A percentile compares a stretch with the other conserved stretches of the same genome.
Evolutionary conservation across 1,139 yeast genomes (phyloP).

Genomic region (Casaregolazyma suthepensis): DNA sequence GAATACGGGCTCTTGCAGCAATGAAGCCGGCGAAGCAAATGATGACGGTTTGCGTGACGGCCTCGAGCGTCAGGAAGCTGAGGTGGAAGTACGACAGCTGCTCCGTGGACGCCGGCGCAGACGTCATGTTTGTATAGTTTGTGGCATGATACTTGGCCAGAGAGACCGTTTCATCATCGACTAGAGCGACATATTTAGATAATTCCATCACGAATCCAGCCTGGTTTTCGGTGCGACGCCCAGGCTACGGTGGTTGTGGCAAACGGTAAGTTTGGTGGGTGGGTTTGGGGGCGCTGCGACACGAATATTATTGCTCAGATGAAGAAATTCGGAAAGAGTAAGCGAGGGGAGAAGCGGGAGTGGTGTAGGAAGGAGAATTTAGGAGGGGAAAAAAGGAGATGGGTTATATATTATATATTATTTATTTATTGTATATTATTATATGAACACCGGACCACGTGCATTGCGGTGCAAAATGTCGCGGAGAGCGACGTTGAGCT

Average conservation of each 20-base stretch:
- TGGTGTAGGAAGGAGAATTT: neutral
- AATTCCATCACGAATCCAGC: neutral
- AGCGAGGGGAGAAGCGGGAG: neutral
- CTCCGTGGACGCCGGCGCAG: constrained; percentile 2
- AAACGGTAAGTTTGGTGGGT: neutral
- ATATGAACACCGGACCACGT: no score
- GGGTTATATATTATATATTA: no score
- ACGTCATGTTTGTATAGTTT: neutral
- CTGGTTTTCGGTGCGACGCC: neutral
- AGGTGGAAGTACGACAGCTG: constrained; percentile 48
- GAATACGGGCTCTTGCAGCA: constrained; percentile 56
- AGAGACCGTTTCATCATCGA: neutral
- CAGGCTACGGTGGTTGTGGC: neutral
- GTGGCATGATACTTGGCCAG: neutral
- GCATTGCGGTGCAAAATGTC: no score
- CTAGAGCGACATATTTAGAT: neutral
- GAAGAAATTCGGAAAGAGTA: neutral
- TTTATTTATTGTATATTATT: no score
- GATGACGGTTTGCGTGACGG: constrained; percentile 69
- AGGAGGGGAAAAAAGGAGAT: neutral
- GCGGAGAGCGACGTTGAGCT: no score
- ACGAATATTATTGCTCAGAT: neutral
- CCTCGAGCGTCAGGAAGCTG: constrained; percentile 65
- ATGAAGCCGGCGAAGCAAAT: constrained; percentile 67
- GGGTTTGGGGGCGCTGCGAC: neutral